Percentiles rank a stretch among this genome's conserved stretches.
phyloP scores from a whole-genome alignment of 2,329 filamentous ascomycete species.

The Lecanoromycetidae sp. region DNA sequence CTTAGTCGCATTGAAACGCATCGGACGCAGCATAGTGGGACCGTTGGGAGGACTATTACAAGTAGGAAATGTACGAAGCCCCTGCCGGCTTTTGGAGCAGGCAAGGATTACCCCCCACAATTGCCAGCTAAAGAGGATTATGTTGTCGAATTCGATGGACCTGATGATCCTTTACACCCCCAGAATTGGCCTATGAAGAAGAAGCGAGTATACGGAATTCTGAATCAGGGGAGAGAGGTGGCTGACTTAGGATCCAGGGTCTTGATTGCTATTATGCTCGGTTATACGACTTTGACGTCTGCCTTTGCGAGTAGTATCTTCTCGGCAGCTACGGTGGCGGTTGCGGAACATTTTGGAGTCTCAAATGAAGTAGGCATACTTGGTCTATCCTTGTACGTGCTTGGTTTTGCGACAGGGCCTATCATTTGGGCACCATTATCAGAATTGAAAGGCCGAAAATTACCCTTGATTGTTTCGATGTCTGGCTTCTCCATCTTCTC shows the following conservation, averaged over 20 bases:
- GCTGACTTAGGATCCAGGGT: slow-evolving; percentile 26
- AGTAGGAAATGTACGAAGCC: slow-evolving; percentile 24
- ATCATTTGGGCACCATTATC: slow-evolving; percentile 42
- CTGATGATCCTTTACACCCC: slow-evolving; percentile 69
- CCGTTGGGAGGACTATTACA: slow-evolving; percentile 29
- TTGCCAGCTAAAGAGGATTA: slow-evolving; percentile 47
- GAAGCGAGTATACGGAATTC: slow-evolving; percentile 44
- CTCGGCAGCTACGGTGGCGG: slow-evolving; percentile 49
- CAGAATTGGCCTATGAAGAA: slow-evolving; percentile 75
- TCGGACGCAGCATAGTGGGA: slow-evolving; percentile 31
- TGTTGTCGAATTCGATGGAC: slow-evolving; percentile 65
- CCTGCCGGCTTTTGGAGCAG: slow-evolving; percentile 37
- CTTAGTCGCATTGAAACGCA: slow-evolving; percentile 32
- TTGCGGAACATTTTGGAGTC: slow-evolving; percentile 50
- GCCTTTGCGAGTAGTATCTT: slow-evolving; percentile 55
- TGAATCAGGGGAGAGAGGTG: slow-evolving; percentile 20
- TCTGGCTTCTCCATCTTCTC: slow-evolving; percentile 42
- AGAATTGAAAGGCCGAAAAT: slow-evolving; percentile 37
- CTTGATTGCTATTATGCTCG: slow-evolving; percentile 33
- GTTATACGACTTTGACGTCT: slow-evolving; percentile 38
- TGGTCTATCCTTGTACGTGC: slow-evolving; percentile 32
- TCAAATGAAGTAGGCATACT: slow-evolving; percentile 30
- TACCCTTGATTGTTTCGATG: slow-evolving; percentile 38
- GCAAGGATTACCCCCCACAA: slow-evolving; percentile 45
- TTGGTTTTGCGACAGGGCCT: slow-evolving; percentile 39